These are phyloP conservation scores for Arthroderma sp. DNA, from an alignment of 2,329 filamentous ascomycete genomes.

Conservation along the genomic window DNA sequence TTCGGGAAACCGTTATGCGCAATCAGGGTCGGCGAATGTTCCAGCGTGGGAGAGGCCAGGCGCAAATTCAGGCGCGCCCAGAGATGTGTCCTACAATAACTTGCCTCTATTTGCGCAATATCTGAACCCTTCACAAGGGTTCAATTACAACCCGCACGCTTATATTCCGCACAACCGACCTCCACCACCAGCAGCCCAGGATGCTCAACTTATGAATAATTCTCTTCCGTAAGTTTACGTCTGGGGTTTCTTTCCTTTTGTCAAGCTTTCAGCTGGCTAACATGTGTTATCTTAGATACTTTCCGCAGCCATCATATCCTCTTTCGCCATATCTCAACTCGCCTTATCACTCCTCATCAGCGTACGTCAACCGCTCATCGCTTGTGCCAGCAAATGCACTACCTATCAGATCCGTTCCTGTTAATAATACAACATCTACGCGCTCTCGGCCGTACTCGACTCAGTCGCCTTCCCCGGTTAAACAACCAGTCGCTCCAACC, in stretches of 20 bases:
- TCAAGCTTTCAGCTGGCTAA: background rate
- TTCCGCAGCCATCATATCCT: background rate
- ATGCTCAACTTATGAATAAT: background rate
- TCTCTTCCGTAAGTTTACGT: background rate
- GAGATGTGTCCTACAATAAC: background rate
- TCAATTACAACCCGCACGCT: background rate
- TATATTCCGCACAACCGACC: background rate
- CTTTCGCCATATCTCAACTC: background rate
- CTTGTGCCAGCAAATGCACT: background rate
- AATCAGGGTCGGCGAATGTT: background rate
- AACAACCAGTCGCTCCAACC: conserved; percentile 41
- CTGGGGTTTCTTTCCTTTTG: background rate
- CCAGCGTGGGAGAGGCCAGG: background rate
- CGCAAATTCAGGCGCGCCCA: background rate
- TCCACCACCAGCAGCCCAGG: background rate
- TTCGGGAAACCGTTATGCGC: background rate
- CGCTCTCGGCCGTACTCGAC: background rate
- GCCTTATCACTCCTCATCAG: background rate
- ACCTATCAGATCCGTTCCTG: background rate
- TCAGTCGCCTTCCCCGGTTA: background rate
- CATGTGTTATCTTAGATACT: background rate
- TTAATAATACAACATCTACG: background rate
- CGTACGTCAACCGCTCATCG: background rate
- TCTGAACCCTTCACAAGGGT: background rate
- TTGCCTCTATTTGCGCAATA: background rate